Base-by-base conservation (phyloP, 1,139 yeast species). In the Yamadazyma siamensis region DNA sequence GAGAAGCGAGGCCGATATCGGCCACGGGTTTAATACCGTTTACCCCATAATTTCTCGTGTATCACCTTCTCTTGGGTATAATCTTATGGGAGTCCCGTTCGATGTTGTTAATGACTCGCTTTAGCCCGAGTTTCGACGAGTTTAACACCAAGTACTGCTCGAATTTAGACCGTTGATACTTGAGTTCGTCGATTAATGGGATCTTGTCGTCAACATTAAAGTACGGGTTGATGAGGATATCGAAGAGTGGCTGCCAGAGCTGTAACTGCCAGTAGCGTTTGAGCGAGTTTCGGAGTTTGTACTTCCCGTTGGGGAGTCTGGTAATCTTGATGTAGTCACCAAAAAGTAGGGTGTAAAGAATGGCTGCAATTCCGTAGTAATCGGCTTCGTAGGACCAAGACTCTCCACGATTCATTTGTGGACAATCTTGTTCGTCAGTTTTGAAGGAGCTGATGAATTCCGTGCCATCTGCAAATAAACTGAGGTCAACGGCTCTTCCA, bases 351-450 rank as follows among this genome's bases (percentile, higher is more conserved):
- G 81, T 70, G 48, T 88, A 94, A 2, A 86, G 61, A 0, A 84
- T 74, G 20, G 81, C 74, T 0, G 96, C 96, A 16, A 86, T 43
- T 0, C 96, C 96, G 50, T 74, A 84, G 52, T 87, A 87, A 56
- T 89, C 97, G 3, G 84, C 80, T 47, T 88, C 89, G 49, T 71
- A 86, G 3, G 77, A 72, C 95, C 95, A 89, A 0, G 83, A 71
- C 29, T 65, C 49, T 3, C 73, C 65, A 3, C 71, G 59, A 34
- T 77, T 65, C 81, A 85, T 79, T 46, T 82, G 86, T 3, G 77
- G 76, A 50, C 95, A 86, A 46, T 86, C 95, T 45, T 81, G 91
- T 32, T 69, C 67, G 46, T 80, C 87, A 2, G 80, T 65, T 28
- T 66, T 66, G 84, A 87, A 82, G 42, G 71, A 66, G 11, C 80